Conservation (phyloP, 768 basidiomycete genomes). For the Phallus indusiatus region DNA sequence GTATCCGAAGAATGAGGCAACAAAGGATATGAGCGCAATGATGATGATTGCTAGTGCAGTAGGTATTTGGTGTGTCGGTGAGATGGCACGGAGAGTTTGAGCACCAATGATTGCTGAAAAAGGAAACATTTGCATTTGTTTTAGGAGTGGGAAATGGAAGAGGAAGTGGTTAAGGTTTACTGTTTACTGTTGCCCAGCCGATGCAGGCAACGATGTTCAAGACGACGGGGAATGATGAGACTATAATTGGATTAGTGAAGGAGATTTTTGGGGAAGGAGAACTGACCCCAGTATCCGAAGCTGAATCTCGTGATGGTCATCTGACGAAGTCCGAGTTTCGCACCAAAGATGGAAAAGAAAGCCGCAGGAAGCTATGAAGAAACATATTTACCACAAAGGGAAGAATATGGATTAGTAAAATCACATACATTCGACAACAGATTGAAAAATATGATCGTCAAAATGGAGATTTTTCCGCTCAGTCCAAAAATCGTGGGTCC, state of each 20-base stretch:
- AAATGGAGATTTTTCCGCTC: constrained; percentile 27
- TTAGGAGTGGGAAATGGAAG: too few relatives aligned
- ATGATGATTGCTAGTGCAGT: constrained; percentile 34
- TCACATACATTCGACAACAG: constrained; percentile 16
- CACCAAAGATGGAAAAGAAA: constrained; percentile 29
- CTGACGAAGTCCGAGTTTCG: constrained; percentile 31
- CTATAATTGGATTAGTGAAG: constrained; percentile 6
- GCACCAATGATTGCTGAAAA: constrained; percentile 18
- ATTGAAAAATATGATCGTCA: constrained; percentile 34
- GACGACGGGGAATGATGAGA: constrained; percentile 21
- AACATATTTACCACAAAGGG: background rate
- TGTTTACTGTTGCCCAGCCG: constrained; percentile 32
- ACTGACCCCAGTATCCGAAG: constrained; percentile 24
- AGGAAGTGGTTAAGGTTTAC: constrained; percentile 17
- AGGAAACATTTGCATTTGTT: background rate
- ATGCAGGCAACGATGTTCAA: constrained; percentile 35
- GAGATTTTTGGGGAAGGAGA: background rate
- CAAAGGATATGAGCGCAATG: constrained; percentile 31
- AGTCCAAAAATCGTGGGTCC: constrained; percentile 26
- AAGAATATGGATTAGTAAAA: background rate
- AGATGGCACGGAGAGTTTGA: constrained; percentile 21
- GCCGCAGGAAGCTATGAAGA: constrained; percentile 19
- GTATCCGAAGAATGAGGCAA: constrained; percentile 32
- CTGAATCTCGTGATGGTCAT: constrained; percentile 34
- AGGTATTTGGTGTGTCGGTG: constrained; percentile 20